Evolutionary conservation across 345 rosid genomes (phyloP).

Genomic region (Euclidium syriacum): DNA sequence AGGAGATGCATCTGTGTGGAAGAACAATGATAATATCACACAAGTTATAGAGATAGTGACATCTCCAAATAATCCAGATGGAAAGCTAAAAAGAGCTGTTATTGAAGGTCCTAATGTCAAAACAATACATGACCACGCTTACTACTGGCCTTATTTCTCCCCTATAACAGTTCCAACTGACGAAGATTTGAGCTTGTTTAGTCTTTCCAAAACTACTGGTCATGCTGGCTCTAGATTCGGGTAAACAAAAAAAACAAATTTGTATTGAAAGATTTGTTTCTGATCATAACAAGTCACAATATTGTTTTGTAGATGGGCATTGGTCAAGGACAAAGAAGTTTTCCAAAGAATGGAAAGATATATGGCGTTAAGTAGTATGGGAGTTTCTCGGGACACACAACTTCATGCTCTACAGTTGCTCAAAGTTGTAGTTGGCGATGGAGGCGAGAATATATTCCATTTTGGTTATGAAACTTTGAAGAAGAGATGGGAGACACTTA

Average conservation of each 20-base stretch:
- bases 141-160: slow-evolving; percentile 75
- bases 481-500: slow-evolving; percentile 15
- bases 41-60: slow-evolving; percentile 60
- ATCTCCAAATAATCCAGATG: slow-evolving; percentile 82
- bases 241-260: too few species aligned
- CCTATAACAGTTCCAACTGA: slow-evolving; percentile 50
- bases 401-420: slow-evolving; percentile 49
- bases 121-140: slow-evolving; percentile 54
- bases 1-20: slow-evolving; percentile 44
- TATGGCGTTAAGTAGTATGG: slow-evolving; percentile 33
- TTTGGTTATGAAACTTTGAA: slow-evolving; percentile 50
- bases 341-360: slow-evolving; percentile 36
- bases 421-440: slow-evolving; percentile 33
- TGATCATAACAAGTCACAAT: not conserved
- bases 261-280: too few species aligned
- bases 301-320: slow-evolving; percentile 44
- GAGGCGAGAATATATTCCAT: slow-evolving; percentile 35
- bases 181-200: slow-evolving; percentile 48
- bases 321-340: slow-evolving; percentile 50
- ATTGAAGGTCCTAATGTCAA: slow-evolving; percentile 49
- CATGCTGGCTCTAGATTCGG: slow-evolving; percentile 70
- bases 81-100: slow-evolving; percentile 43
- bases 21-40: slow-evolving; percentile 5
- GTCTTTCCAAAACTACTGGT: slow-evolving; percentile 73
- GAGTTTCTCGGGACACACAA: slow-evolving; percentile 57